A percentile compares a stretch with the other conserved stretches of the same genome.
Evolutionary conservation across 2,329 filamentous ascomycete species (phyloP).

Genomic region (Ceratocystis alfenasii): DNA sequence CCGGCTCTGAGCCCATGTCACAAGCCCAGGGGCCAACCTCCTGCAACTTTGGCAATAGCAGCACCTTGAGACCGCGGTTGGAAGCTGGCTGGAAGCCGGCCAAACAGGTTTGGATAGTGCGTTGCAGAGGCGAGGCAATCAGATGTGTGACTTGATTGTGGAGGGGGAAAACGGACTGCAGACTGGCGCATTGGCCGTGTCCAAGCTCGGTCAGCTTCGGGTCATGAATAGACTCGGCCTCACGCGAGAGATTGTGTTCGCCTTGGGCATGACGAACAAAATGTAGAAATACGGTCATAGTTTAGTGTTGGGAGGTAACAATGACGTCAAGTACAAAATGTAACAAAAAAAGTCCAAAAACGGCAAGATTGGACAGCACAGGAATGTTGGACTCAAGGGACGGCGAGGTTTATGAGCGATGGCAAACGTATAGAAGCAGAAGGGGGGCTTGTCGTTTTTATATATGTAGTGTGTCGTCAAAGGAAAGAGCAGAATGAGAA

Average conservation of each 20-base stretch:
- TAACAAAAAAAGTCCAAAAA: not conserved
- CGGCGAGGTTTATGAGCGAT: too few species aligned
- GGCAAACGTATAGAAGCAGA: not conserved
- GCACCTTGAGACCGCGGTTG: constrained; percentile 32
- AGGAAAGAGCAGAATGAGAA: not conserved
- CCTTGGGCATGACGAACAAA: constrained; percentile 66
- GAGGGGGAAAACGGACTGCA: constrained; percentile 51
- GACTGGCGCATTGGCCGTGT: constrained; percentile 56
- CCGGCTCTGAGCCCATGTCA: constrained; percentile 55
- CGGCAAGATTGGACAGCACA: not conserved
- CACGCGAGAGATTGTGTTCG: constrained; percentile 62
- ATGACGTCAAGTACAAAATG: not conserved
- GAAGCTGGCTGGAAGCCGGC: constrained; percentile 51
- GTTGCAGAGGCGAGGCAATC: constrained; percentile 65
- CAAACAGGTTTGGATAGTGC: constrained; percentile 69
- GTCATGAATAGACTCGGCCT: constrained; percentile 63
- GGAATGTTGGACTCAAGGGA: not conserved
- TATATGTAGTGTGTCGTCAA: too few species aligned
- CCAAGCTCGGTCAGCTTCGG: constrained; percentile 68
- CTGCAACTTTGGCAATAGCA: constrained; percentile 63
- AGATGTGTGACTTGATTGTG: constrained; percentile 56
- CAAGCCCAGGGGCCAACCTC: constrained; percentile 65
- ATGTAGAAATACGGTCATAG: constrained; percentile 47
- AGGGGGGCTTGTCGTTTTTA: not conserved
- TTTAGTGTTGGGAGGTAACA: not conserved